phyloP scores from a whole-genome alignment of 495 filamentous ascomycete genomes.

The Neurospora pannonica region DNA sequence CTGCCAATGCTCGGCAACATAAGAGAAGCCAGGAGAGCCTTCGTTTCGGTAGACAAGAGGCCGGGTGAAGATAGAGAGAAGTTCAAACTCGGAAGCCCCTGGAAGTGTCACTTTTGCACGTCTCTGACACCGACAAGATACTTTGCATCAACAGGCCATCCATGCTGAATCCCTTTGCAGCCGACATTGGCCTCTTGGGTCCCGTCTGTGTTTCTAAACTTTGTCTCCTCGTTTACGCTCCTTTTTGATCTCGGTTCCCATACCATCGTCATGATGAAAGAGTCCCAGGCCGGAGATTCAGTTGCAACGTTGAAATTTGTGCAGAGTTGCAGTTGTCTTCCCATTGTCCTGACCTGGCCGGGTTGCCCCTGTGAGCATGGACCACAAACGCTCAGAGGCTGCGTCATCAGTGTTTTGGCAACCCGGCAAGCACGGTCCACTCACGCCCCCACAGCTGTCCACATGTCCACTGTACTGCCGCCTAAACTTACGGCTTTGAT shows the following conservation, averaged over 20 bases:
- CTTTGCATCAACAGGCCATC: neutral
- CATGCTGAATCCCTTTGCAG: neutral
- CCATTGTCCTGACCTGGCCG: neutral
- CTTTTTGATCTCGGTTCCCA: neutral
- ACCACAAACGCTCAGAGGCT: slow-evolving; percentile 3
- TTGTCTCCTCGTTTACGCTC: neutral
- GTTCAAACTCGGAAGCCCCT: neutral
- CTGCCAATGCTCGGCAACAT: neutral
- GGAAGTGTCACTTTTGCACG: neutral
- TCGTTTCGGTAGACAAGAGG: neutral
- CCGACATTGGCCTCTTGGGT: neutral
- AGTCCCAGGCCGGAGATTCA: neutral
- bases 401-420: slow-evolving; percentile 17
- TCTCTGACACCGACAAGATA: neutral
- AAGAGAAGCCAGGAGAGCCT: neutral
- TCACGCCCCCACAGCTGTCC: slow-evolving; percentile 1
- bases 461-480: neutral
- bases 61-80: neutral
- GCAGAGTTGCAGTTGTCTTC: neutral
- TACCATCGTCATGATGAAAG: neutral
- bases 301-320: neutral
- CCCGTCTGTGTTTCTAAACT: neutral
- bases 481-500: neutral
- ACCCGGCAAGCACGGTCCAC: slow-evolving; percentile 14
- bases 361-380: neutral